phyloP scores from a whole-genome alignment of 768 basidiomycete genomes.

The Candolleomyces eurysporus region DNA sequence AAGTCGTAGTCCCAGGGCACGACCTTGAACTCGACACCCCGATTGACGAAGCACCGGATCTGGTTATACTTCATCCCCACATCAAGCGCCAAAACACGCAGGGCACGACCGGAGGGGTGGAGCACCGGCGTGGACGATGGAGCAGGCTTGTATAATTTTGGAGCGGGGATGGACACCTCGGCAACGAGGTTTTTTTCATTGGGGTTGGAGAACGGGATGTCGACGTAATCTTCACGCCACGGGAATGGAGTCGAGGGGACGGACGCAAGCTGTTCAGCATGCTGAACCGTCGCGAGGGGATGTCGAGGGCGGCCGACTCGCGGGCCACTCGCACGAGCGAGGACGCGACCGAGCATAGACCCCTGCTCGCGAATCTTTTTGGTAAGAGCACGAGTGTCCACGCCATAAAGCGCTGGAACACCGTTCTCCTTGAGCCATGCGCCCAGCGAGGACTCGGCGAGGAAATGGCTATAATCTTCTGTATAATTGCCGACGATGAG shows the following conservation, averaged over 20 bases:
- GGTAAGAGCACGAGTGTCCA: conserved; percentile 95
- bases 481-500: conserved; percentile 94
- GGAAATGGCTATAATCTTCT: conserved; percentile 90
- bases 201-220: conserved; percentile 83
- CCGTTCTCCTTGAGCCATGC: conserved; percentile 94
- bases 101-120: conserved; percentile 75
- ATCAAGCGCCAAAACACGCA: conserved; percentile 89
- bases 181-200: conserved; percentile 91
- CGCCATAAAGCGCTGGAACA: conserved; percentile 91
- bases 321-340: conserved; percentile 57
- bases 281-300: conserved; percentile 11
- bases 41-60: conserved; percentile 89
- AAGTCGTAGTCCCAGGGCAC: conserved; percentile 98
- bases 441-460: conserved; percentile 84
- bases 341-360: conserved; percentile 83
- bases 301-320: conserved; percentile 37
- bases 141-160: conserved; percentile 56
- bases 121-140: conserved; percentile 53
- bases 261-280: conserved; percentile 36
- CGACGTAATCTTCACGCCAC: conserved; percentile 85
- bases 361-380: conserved; percentile 96
- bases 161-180: conserved; percentile 70
- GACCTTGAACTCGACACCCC: conserved; percentile 95
- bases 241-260: conserved; percentile 50
- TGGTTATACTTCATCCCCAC: conserved; percentile 99